A percentile compares a stretch with the other conserved stretches of the same genome.
Conservation (phyloP, 1,139 yeast genomes). For the Zhuliangozyma blackwelliae region DNA sequence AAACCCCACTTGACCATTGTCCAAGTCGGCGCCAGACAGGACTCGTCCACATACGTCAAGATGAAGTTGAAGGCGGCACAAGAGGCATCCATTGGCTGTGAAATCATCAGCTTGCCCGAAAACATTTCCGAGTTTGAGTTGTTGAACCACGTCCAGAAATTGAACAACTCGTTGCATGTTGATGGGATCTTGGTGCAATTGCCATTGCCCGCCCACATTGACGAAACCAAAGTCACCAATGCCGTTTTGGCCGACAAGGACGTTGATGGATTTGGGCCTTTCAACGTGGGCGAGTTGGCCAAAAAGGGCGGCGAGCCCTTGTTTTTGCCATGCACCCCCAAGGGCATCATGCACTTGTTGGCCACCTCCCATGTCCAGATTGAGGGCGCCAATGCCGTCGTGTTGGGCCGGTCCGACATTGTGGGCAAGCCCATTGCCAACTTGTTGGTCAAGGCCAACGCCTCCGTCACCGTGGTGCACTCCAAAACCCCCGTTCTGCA, state of each 20-base stretch:
- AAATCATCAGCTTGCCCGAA: slow-evolving; percentile 64
- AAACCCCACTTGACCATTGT: slow-evolving; percentile 76
- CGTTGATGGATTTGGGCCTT: slow-evolving; percentile 93
- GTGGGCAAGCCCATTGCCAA: slow-evolving; percentile 94
- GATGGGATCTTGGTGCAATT: slow-evolving; percentile 91
- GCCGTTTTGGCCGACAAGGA: slow-evolving; percentile 79
- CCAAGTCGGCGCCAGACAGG: slow-evolving; percentile 89
- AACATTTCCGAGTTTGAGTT: slow-evolving; percentile 54
- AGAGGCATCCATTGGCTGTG: slow-evolving; percentile 75
- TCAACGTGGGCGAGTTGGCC: slow-evolving; percentile 86
- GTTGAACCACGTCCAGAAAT: slow-evolving; percentile 50
- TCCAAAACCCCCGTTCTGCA: slow-evolving; percentile 60
- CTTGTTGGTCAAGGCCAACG: slow-evolving; percentile 72
- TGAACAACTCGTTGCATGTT: slow-evolving; percentile 65
- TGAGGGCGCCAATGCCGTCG: slow-evolving; percentile 85
- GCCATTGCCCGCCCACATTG: slow-evolving; percentile 80
- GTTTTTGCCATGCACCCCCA: slow-evolving; percentile 94
- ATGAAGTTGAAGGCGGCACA: slow-evolving; percentile 92
- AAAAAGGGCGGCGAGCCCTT: slow-evolving; percentile 83
- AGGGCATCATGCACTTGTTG: slow-evolving; percentile 83
- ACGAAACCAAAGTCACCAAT: slow-evolving; percentile 74
- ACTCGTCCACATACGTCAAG: slow-evolving; percentile 88
- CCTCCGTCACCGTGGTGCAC: slow-evolving; percentile 83
- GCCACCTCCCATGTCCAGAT: slow-evolving; percentile 57
- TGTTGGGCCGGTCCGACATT: slow-evolving; percentile 91